These are phyloP conservation scores for Geum urbanum DNA, from an alignment of 306 rosid genomes.

Conservation along the genomic window DNA sequence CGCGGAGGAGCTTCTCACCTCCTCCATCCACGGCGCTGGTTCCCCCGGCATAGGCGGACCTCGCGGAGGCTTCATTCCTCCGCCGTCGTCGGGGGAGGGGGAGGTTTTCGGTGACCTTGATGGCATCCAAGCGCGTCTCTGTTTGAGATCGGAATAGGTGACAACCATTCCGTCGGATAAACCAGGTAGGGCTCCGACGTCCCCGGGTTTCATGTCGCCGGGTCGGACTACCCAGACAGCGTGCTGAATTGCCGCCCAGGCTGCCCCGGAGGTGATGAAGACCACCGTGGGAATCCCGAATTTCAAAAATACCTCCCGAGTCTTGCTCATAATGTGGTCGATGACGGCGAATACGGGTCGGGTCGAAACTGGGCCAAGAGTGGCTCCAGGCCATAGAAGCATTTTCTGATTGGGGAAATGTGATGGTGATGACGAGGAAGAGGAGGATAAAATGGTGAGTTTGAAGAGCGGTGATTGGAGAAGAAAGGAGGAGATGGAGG, in stretches of 20 bases:
- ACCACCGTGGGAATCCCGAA: slow-evolving; percentile 9
- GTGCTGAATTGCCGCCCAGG: slow-evolving; percentile 12
- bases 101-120: background rate
- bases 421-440: background rate
- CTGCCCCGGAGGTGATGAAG: slow-evolving; percentile 16
- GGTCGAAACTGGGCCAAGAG: background rate
- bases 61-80: background rate
- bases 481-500: slow-evolving; percentile 7
- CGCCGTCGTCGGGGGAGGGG: background rate
- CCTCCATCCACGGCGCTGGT: slow-evolving; percentile 17
- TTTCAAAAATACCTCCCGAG: background rate
- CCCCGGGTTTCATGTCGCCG: slow-evolving; percentile 5
- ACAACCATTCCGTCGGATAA: slow-evolving; percentile 7
- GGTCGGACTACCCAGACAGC: slow-evolving; percentile 7
- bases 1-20: slow-evolving; percentile 6
- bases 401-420: background rate
- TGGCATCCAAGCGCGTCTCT: background rate
- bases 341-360: background rate
- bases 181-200: background rate
- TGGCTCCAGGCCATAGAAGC: background rate
- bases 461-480: background rate
- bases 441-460: background rate
- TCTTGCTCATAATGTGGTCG: slow-evolving; percentile 7
- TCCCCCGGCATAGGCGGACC: slow-evolving; percentile 15
- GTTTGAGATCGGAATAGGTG: slow-evolving; percentile 6